Conservation (phyloP, 192 early-diverging fungal species). For the Mortierella claussenii region DNA sequence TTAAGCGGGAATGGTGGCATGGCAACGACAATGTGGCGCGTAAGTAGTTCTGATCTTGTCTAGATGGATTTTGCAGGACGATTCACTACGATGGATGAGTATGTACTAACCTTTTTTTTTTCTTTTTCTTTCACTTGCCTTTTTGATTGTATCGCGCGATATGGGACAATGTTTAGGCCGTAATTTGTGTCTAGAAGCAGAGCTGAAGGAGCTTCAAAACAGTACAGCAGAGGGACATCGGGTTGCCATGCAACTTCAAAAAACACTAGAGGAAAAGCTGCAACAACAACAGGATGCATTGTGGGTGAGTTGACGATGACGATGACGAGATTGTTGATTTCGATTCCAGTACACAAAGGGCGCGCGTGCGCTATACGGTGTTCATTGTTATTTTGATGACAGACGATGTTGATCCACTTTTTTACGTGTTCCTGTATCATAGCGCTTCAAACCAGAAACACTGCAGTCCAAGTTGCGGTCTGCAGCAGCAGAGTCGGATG, state of each 20-base stretch:
- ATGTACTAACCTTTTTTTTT: background rate
- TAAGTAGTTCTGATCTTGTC: constrained; percentile 32
- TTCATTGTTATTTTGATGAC: background rate
- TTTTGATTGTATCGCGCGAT: background rate
- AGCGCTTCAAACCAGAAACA: constrained; percentile 60
- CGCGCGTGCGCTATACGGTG: no score
- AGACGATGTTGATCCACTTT: background rate
- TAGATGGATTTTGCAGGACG: no score
- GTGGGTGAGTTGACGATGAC: constrained; percentile 48
- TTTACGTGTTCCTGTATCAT: background rate
- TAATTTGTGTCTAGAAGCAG: constrained; percentile 54
- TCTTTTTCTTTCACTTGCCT: background rate
- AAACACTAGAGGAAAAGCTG: constrained; percentile 50
- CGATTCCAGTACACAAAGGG: no score
- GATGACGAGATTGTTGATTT: no score
- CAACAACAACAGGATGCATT: constrained; percentile 60
- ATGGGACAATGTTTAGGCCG: constrained; percentile 30
- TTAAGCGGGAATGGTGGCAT: constrained; percentile 58
- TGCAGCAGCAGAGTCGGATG: constrained; percentile 60
- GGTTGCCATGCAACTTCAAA: constrained; percentile 42
- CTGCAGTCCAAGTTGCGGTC: constrained; percentile 58
- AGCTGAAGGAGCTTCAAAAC: constrained; percentile 51
- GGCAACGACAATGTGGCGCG: constrained; percentile 63
- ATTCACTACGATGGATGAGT: background rate
- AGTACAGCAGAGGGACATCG: constrained; percentile 49